phyloP scores from a whole-genome alignment of 768 basidiomycete genomes.

The Tricholoma furcatifolium region DNA sequence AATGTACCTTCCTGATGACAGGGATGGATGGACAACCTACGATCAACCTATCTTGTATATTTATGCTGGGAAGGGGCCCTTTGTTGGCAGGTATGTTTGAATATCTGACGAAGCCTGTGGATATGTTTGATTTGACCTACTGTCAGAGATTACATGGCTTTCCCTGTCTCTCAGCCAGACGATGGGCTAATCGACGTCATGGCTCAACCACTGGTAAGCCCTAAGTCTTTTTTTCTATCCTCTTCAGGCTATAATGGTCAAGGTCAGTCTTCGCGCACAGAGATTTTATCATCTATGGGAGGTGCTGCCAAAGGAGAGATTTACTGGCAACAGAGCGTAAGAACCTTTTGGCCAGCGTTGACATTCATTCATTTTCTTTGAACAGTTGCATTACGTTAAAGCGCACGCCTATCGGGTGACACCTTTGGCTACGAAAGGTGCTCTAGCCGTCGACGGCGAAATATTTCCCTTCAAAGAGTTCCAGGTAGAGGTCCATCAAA shows the following conservation, averaged over 20 bases:
- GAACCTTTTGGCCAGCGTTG: slow-evolving; percentile 15
- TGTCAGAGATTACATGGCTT: slow-evolving; percentile 72
- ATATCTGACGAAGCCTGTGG: not conserved
- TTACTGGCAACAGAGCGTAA: slow-evolving; percentile 63
- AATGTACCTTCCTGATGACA: slow-evolving; percentile 39
- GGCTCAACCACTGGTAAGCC: slow-evolving; percentile 58
- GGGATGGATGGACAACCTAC: slow-evolving; percentile 69
- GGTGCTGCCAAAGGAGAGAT: slow-evolving; percentile 60
- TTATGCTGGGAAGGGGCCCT: slow-evolving; percentile 80
- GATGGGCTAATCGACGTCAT: slow-evolving; percentile 78
- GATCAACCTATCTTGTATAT: slow-evolving; percentile 68
- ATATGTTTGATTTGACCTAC: not conserved
- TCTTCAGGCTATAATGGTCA: not conserved
- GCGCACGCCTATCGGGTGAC: slow-evolving; percentile 72
- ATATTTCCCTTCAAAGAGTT: slow-evolving; percentile 70
- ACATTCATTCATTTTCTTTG: slow-evolving; percentile 9
- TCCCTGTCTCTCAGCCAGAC: slow-evolving; percentile 77
- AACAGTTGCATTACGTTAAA: slow-evolving; percentile 70
- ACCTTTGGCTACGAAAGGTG: slow-evolving; percentile 52
- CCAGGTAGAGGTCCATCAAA: slow-evolving; percentile 73
- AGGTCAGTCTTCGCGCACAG: slow-evolving; percentile 46
- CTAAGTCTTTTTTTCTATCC: not conserved
- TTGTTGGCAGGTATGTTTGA: slow-evolving; percentile 54
- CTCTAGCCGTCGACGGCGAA: slow-evolving; percentile 79
- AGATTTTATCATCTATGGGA: slow-evolving; percentile 52